Percentiles rank a stretch among this genome's conserved stretches.
Conservation (phyloP, 202 grass and related monocot species). For the Eragrostis tef region DNA sequence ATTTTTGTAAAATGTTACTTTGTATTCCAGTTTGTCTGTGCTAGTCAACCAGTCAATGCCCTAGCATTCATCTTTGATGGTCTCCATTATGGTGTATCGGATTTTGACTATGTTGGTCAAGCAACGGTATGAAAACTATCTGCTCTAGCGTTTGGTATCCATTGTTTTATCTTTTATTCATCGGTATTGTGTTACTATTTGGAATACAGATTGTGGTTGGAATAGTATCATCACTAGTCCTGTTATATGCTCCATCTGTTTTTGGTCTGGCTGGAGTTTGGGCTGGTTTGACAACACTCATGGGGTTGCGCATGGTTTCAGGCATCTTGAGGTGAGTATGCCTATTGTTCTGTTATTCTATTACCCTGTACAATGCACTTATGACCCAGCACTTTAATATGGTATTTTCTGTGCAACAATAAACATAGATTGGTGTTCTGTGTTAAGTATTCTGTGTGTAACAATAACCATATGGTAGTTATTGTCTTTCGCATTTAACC, state of each 20-base stretch:
- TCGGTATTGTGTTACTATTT: constrained; percentile 44
- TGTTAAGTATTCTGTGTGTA: neutral
- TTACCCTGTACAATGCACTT: constrained; percentile 24
- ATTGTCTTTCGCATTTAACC: neutral
- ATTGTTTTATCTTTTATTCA: neutral
- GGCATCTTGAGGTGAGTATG: constrained; percentile 72
- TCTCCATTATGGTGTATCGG: constrained; percentile 88
- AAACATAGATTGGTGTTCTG: neutral
- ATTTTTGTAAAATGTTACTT: constrained; percentile 38
- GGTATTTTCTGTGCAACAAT: neutral
- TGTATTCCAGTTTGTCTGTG: constrained; percentile 79
- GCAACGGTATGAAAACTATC: constrained; percentile 66
- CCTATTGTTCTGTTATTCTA: constrained; percentile 32
- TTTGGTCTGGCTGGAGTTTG: constrained; percentile 90
- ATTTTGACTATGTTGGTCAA: constrained; percentile 85
- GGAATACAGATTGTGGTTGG: constrained; percentile 76
- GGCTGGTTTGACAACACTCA: constrained; percentile 89
- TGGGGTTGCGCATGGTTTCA: constrained; percentile 75
- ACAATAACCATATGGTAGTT: neutral
- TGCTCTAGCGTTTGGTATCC: constrained; percentile 9
- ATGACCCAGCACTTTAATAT: constrained; percentile 26
- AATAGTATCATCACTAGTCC: constrained; percentile 71
- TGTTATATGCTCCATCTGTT: constrained; percentile 73
- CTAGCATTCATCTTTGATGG: constrained; percentile 97
- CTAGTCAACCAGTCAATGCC: constrained; percentile 89